Evolutionary conservation across 2,329 filamentous ascomycete genomes (phyloP).

Genomic region (Xylariaceae sp.): DNA sequence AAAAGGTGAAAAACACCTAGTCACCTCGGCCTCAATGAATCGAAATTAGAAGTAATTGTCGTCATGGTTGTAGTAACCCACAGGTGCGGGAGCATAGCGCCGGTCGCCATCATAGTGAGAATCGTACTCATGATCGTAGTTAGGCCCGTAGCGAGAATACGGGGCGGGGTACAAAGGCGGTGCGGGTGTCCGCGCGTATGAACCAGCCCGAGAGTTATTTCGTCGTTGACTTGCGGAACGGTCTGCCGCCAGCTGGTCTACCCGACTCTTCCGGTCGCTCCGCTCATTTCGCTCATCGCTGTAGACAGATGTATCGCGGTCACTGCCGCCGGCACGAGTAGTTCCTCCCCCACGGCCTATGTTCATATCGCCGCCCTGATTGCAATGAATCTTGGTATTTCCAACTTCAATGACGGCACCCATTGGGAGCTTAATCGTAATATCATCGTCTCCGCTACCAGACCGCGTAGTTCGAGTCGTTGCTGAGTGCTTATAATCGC

Average conservation of each 20-base stretch:
- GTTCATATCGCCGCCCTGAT: conserved; percentile 62
- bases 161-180: conserved; percentile 23
- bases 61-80: conserved; percentile 4
- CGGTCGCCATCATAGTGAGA: conserved; percentile 2
- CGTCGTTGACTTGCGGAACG: conserved; percentile 49
- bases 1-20: neutral
- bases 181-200: conserved; percentile 39
- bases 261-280: conserved; percentile 45
- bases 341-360: conserved; percentile 45
- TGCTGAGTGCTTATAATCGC: conserved; percentile 63
- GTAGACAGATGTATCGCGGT: conserved; percentile 53
- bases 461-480: conserved; percentile 64
- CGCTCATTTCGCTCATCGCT: conserved; percentile 47
- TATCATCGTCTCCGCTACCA: conserved; percentile 56
- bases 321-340: conserved; percentile 48
- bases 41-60: conserved; percentile 1
- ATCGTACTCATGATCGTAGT: conserved; percentile 17
- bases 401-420: conserved; percentile 59
- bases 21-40: neutral
- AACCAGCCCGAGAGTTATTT: conserved; percentile 54
- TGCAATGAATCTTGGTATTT: conserved; percentile 61
- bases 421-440: conserved; percentile 64
- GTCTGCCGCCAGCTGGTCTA: conserved; percentile 44
- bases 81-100: neutral
- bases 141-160: conserved; percentile 12